phyloP scores from a whole-genome alignment of 257 asterid genomes.

The Prunella vulgaris region DNA sequence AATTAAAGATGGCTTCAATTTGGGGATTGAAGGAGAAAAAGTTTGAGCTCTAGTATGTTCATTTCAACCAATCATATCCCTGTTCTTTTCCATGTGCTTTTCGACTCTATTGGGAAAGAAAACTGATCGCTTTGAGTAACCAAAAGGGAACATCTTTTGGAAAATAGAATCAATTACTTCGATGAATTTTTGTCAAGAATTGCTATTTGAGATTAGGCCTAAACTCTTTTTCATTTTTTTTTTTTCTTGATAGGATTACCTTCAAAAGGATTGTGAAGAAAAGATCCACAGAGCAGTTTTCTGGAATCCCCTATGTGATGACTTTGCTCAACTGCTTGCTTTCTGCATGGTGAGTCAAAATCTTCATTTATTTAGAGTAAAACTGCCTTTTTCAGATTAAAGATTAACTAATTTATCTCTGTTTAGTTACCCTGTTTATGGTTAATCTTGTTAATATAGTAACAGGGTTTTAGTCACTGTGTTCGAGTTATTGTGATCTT shows the following conservation, averaged over 20 bases:
- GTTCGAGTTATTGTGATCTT: not conserved
- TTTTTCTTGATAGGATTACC: conserved; percentile 49
- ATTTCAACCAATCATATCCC: not conserved
- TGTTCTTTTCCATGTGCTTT: not conserved
- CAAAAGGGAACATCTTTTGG: conserved; percentile 13
- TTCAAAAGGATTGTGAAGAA: conserved; percentile 62
- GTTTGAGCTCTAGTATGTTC: not conserved
- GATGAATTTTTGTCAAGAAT: not conserved
- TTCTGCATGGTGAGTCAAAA: conserved; percentile 55
- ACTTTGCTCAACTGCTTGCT: conserved; percentile 86
- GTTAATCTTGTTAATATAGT: not conserved
- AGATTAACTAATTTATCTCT: not conserved
- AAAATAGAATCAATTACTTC: not conserved
- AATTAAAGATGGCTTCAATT: not conserved
- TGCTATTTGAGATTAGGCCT: not conserved
- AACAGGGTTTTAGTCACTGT: not conserved
- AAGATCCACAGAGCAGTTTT: conserved; percentile 65
- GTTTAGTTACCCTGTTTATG: too few relatives aligned
- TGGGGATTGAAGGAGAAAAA: not conserved
- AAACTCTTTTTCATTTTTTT: not conserved
- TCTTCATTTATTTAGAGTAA: not conserved
- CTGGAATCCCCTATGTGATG: conserved; percentile 85
- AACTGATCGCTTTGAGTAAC: not conserved
- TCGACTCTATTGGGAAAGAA: conserved; percentile 8
- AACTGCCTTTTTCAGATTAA: not conserved